Base-by-base conservation (phyloP, 257 asterid genomes). In the Parsonsia alboflavescens region DNA sequence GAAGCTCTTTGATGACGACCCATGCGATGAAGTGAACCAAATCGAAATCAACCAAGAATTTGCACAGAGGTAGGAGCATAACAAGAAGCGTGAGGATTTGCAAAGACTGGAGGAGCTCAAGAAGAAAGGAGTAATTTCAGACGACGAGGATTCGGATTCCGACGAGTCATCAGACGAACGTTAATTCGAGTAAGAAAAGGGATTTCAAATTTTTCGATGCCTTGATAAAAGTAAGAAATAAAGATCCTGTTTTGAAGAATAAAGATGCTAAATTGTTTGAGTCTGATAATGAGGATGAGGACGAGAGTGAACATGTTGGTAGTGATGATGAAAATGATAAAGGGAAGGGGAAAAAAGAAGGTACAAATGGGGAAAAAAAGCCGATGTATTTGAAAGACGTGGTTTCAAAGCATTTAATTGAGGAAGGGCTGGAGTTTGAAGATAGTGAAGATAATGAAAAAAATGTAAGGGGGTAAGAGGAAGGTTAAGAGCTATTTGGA, bases 361-460 rank as follows among this genome's bases (percentile, higher is more conserved):
- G 16, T 72, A 72, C 78, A 85, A 74, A 86, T 46, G 73, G 78
- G 73, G 76, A 76, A 65, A 75, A 68, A 78, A 89, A 88, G 75
- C 92, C 93, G 0, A 71, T 81, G 93, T 86, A 88, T 81, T 88
- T 94, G 88, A 92, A 89, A 84, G 97, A 92, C 83, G 92, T 90
- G 26, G 82, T 80, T 13, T 82, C 92, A 17, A 84, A 84, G 86
- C 97, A 89, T 42, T 81, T 92, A 63, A 86, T 90, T 7, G 95
- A 89, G 83, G 85, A 45, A 22, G 97, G 97, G 12, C 89, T 96
- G 0, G 96, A 92, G 56, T 85, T 82, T 15, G 85, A 82, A 22
- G 91, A 86, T 21, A 85, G 83, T 7, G 87, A 48, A 22, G 83
- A 74, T 3, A 81, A 79, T 6, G 81, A 73, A 24, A 15, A 33